Evolutionary conservation across 768 basidiomycete species (phyloP), one percentile per base, ranked within the genome.

Genomic region (Boletus bicolor): DNA sequence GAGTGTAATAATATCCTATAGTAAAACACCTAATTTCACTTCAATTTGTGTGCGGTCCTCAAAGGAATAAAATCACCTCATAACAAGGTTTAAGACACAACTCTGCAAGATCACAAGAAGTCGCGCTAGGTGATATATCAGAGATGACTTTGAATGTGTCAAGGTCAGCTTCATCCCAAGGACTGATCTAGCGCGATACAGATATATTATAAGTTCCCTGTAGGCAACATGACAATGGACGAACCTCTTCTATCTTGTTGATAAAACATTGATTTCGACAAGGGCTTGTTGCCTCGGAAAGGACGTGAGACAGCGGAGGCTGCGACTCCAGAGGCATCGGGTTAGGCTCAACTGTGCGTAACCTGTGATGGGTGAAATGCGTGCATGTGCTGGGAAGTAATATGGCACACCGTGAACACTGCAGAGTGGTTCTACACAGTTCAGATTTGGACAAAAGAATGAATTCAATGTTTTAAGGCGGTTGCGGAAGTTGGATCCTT

Each of bases 21-120:
- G 45, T 70, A 48, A 43, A 56, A 48, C 12, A 73, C 66, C 70
- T 71, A 26, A 19, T 24, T 45, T 51, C 30, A 21, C 48, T 45
- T 66, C 45, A 61, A 47, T 1, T 48, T n/a, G 34, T 34, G 32
- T 8, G 28, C 39, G 32, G 5, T 19, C 41, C 32, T 34, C 21
- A 5, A 41, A 26, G 17, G 26, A 28, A 44, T 30, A 28, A 21
- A 53, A 28, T 49, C 52, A 85, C 87, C 74, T 89, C 83, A 30
- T 69, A 67, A 65, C 87, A 89, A 6, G 84, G 80, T 57, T 81
- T 84, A 10, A 74, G 73, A 64, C 81, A 81, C 15, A 87, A 68
- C 1, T 72, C 64, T 17, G 83, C 80, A 12, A 87, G 68, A 44
- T 83, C 77, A 57, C 87, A 88, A 0, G 84, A 75, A 0, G 72